Percentiles rank a stretch among this genome's conserved stretches.
Evolutionary conservation across 2,329 filamentous ascomycete species (phyloP).

Genomic region (Verticillium nubilum): DNA sequence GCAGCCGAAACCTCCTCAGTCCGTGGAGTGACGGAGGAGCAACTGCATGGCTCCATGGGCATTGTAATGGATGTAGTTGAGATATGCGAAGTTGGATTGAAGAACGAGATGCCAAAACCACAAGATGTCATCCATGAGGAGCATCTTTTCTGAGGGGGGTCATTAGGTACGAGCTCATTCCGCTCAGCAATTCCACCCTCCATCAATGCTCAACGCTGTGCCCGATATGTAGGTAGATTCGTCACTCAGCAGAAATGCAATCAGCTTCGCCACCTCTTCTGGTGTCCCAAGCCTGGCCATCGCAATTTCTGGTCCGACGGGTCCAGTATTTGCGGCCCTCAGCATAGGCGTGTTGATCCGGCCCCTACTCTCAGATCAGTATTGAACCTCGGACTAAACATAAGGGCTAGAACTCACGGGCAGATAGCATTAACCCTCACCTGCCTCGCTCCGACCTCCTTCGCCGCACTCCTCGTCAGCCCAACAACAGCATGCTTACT

Average conservation of each 20-base stretch:
- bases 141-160: constrained; percentile 5
- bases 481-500: constrained; percentile 26
- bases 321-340: constrained; percentile 10
- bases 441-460: constrained; percentile 19
- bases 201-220: constrained; percentile 16
- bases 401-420: constrained; percentile 15
- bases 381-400: not conserved
- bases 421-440: constrained; percentile 22
- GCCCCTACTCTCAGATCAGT: constrained; percentile 11
- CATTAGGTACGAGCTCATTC: not conserved
- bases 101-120: constrained; percentile 16
- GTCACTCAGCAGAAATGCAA: constrained; percentile 22
- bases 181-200: constrained; percentile 19
- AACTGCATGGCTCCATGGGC: constrained; percentile 9
- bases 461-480: constrained; percentile 21
- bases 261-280: constrained; percentile 18
- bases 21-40: constrained; percentile 12
- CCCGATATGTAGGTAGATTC: constrained; percentile 21
- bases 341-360: constrained; percentile 24
- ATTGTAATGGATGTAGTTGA: constrained; percentile 8
- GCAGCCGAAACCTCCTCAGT: constrained; percentile 15
- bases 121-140: constrained; percentile 15
- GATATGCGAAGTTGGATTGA: constrained; percentile 13
- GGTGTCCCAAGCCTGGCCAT: constrained; percentile 17
- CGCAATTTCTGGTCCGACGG: constrained; percentile 9